Percentiles rank a stretch among this genome's conserved stretches.
Evolutionary conservation across 148 eudicot species (phyloP).

Genomic region (Rhododendron molle): DNA sequence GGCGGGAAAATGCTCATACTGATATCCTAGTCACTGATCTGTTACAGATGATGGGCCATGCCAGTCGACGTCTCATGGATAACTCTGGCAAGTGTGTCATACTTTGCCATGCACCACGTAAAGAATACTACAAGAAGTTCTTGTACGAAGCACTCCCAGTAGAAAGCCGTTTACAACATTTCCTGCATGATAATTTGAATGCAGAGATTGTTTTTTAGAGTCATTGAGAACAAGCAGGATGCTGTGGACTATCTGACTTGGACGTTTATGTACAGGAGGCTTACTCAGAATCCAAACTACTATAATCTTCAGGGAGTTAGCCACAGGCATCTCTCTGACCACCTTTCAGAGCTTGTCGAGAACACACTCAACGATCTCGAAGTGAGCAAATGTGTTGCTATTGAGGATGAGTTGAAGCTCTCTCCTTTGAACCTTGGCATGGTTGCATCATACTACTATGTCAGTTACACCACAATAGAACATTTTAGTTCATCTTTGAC

Average conservation of each 20-base stretch:
- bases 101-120: conserved; percentile 89
- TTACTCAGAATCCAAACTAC: conserved; percentile 91
- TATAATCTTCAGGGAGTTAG: conserved; percentile 94
- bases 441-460: conserved; percentile 87
- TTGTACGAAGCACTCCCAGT: conserved; percentile 90
- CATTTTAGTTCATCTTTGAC: conserved; percentile 80
- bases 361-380: conserved; percentile 70
- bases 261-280: conserved; percentile 95
- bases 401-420: conserved; percentile 71
- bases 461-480: conserved; percentile 87
- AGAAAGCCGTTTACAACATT: conserved; percentile 86
- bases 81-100: conserved; percentile 85
- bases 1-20: conserved; percentile 75
- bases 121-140: conserved; percentile 87
- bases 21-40: conserved; percentile 91
- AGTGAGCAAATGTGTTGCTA: conserved; percentile 74
- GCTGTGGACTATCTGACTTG: conserved; percentile 93
- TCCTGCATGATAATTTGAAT: conserved; percentile 79
- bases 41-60: conserved; percentile 97
- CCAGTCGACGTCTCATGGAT: conserved; percentile 83
- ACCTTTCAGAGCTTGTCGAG: conserved; percentile 89
- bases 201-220: conserved; percentile 85
- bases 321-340: conserved; percentile 86
- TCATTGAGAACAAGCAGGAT: conserved; percentile 83
- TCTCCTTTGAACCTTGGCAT: conserved; percentile 85